Conservation (phyloP, 2,329 filamentous ascomycete species). For the Teratosphaeria destructans region DNA sequence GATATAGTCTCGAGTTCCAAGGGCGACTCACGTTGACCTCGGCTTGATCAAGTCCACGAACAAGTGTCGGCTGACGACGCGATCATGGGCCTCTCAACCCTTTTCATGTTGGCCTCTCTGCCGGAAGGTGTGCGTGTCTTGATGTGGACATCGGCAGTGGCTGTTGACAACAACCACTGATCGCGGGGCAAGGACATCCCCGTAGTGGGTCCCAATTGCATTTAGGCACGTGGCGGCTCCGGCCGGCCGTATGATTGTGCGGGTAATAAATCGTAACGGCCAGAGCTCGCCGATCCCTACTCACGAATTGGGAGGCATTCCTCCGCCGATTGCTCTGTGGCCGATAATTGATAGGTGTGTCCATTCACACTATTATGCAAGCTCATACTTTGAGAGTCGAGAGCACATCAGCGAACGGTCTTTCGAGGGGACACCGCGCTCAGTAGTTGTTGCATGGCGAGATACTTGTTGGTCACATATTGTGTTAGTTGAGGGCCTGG, state of each 20-base stretch:
- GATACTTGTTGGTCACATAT: too few relatives aligned
- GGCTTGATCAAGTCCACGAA: constrained; percentile 3
- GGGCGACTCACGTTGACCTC: constrained; percentile 2
- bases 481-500: too few relatives aligned
- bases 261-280: too few relatives aligned
- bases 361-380: too few relatives aligned
- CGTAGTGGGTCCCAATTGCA: neutral
- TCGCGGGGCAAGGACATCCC: neutral
- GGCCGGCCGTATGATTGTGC: neutral
- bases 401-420: too few relatives aligned
- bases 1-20: neutral
- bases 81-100: neutral
- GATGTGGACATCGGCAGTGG: neutral
- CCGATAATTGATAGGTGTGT: too few relatives aligned
- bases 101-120: neutral
- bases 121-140: neutral
- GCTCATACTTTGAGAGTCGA: too few relatives aligned
- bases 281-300: too few relatives aligned
- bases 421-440: too few relatives aligned
- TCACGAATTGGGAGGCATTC: too few relatives aligned
- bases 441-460: too few relatives aligned
- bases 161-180: neutral
- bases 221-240: neutral
- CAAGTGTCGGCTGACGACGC: neutral
- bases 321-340: too few relatives aligned